These are phyloP conservation scores for Solanum microdontum DNA, from an alignment of 257 asterid genomes.

Conservation along the genomic window DNA sequence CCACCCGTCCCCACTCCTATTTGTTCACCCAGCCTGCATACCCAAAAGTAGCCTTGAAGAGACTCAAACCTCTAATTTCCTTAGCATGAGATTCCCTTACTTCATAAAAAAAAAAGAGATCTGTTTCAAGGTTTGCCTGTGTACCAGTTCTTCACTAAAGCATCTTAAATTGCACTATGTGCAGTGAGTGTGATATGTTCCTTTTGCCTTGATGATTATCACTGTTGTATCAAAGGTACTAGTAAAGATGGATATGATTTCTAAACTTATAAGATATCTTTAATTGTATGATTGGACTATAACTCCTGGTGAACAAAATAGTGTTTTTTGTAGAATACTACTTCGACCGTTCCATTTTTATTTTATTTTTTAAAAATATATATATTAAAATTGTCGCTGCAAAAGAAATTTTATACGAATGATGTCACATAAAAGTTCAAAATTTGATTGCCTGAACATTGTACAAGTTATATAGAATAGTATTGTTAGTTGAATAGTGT, in stretches of 20 bases:
- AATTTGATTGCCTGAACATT: background rate
- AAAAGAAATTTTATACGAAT: background rate
- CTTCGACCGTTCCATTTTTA: background rate
- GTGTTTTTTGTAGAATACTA: background rate
- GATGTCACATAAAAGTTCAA: background rate
- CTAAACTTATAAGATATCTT: background rate
- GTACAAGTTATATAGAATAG: background rate
- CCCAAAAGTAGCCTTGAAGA: background rate
- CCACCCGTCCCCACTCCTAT: background rate
- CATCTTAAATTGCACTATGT: background rate
- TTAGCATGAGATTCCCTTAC: background rate
- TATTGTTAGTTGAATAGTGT: background rate
- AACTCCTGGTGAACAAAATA: background rate
- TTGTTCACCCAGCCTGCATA: background rate
- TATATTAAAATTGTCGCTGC: background rate
- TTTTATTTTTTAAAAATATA: no score
- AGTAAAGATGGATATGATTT: background rate
- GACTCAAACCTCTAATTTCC: background rate
- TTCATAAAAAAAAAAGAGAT: background rate
- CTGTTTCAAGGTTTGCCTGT: background rate
- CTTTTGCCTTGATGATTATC: background rate
- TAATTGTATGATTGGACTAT: background rate
- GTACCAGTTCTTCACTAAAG: background rate
- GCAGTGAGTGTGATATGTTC: background rate
- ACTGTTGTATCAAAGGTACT: background rate